Conservation (phyloP, 768 basidiomycete species). For the Boletus reticuloceps region DNA sequence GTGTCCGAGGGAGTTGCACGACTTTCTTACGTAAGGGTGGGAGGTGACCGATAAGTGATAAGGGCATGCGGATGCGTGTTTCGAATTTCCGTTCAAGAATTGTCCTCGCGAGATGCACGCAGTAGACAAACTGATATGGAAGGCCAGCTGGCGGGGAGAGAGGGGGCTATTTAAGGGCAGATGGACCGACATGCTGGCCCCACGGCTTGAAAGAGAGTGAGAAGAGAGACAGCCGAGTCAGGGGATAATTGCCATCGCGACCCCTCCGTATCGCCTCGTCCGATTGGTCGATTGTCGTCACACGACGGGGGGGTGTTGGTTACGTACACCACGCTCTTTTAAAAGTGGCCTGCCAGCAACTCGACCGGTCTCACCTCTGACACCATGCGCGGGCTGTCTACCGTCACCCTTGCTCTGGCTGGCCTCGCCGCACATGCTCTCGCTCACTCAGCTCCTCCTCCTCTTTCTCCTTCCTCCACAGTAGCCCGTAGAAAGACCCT, state of each 20-base stretch:
- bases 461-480: no score
- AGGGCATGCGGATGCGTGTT: not conserved
- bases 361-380: not conserved
- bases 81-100: not conserved
- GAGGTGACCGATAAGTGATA: conserved; percentile 15
- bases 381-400: conserved; percentile 62
- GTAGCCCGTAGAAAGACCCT: conserved; percentile 71
- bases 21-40: no score
- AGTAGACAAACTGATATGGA: conserved; percentile 1
- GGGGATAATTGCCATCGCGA: conserved; percentile 12
- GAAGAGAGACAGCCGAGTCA: conserved; percentile 9
- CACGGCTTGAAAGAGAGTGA: no score
- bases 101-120: not conserved
- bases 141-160: not conserved
- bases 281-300: no score
- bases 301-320: not conserved
- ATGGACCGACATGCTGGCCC: not conserved
- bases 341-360: conserved; percentile 3
- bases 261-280: not conserved
- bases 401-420: conserved; percentile 58
- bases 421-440: conserved; percentile 57
- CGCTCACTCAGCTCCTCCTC: conserved; percentile 37
- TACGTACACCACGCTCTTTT: conserved; percentile 18
- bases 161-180: not conserved
- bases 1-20: no score